Evolutionary conservation across 2,329 filamentous ascomycete genomes (phyloP).

Genomic region (Tolypocladium ophioglossoides): DNA sequence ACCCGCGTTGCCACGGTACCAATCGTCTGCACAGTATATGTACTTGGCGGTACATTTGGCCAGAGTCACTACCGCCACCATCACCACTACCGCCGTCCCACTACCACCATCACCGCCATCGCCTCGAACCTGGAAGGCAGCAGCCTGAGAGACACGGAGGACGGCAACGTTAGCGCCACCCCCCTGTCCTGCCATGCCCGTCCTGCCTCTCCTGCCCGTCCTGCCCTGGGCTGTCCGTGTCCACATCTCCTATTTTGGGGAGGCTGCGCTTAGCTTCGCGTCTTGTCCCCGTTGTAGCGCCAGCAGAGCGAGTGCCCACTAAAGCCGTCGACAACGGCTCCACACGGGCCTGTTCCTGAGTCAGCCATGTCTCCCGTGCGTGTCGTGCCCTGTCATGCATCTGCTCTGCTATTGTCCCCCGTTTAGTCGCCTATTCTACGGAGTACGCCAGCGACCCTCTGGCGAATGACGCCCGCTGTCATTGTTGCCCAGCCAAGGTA

Average conservation of each 20-base stretch:
- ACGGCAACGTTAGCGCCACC: neutral
- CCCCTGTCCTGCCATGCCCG: neutral
- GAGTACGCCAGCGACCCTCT: neutral
- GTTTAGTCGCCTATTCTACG: neutral
- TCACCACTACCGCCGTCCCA: no score
- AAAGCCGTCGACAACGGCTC: no score
- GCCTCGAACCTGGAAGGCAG: neutral
- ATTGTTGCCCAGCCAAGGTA: no score
- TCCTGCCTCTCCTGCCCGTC: no score
- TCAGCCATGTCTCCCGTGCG: no score
- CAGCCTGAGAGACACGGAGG: neutral
- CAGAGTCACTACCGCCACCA: neutral
- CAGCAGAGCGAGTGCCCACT: no score
- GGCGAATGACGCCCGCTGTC: neutral
- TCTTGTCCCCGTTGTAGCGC: no score
- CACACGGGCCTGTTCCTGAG: no score
- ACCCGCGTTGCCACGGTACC: conserved; percentile 10
- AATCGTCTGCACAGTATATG: conserved; percentile 5
- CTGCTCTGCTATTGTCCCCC: neutral
- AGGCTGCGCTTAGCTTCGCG: neutral
- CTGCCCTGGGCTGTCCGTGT: neutral
- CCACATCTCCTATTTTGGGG: neutral
- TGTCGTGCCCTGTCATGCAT: no score
- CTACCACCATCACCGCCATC: neutral
- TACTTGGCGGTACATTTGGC: neutral